Base-by-base conservation (phyloP, 108 stramenopile species). In the Stephanodiscus minutulus region DNA sequence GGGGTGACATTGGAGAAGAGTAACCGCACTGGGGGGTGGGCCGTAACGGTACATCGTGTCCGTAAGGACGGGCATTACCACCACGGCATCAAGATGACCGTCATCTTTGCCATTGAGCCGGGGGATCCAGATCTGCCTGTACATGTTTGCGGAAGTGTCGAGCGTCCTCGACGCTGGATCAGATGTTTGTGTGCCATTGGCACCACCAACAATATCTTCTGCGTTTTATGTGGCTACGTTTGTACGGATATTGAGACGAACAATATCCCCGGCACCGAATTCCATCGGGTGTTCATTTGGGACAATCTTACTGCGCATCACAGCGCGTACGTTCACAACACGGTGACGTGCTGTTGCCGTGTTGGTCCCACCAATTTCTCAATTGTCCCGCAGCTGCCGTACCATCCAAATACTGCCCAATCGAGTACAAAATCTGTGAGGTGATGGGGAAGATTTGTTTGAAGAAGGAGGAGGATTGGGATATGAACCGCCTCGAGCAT, bases 351-450 rank as follows among this genome's bases (percentile, higher is more conserved):
- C 25, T 31, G 66, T 2, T 36, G 37, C 25, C 49, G 66, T 4
- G 37, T 21, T 0, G 68, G 68, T 10, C 52, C 52, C 37, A 27
- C 37, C 4, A 24, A 56, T 44, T 68, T 68, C 37, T 57, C 68
- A 21, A 44, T 68, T 57, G 68, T 68, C 22, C 53, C 56, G 15
- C 18, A 57, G 20, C 68, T 57, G 9, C 68, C 68, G 5, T 68
- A 68, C 20, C 31, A 39, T 49, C 68, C 68, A 56, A 68, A 24
- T 68, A 68, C 58, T 56, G 68, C 13, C 68, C 68, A 18, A 68
- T 68, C 21, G 66, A 66, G 55, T 66, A 66, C 36, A 66, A 66
- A 66, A 66, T 66, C 37, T 66, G 66, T 36, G 66, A 66, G 33
- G 20, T 66, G 13, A 53, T 33, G n/a, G 17, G 35, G 27, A 33